Base-by-base conservation (phyloP, 768 basidiomycete genomes). In the Boletus patriciae region DNA sequence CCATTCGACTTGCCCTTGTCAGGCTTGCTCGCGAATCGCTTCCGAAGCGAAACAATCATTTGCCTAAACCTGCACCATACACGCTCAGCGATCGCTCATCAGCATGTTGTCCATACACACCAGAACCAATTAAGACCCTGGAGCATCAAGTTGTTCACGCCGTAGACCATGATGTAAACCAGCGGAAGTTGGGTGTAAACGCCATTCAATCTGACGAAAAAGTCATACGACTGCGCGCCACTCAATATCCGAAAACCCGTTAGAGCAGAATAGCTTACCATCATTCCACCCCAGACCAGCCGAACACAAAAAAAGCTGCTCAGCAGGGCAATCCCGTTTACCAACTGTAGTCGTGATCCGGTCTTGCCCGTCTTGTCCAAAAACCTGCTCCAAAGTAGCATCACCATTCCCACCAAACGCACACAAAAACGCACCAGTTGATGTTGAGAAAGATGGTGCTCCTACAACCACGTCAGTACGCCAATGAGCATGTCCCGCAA, bases 401-500 rank as follows among this genome's bases (percentile, higher is more conserved):
- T 43, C 48, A 46, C 33, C 13, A 12, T 27, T 25, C 46, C 37
- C 27, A 19, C 34, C 7, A 9, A 29, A 29, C 34, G 9, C 10
- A 41, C 42, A 16, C 19, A 15, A 31, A 19, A 50, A 69, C 77
- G 58, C 62, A 92, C 92, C 92, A 94, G 60, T 94, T 91, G 52
- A 90, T 83, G 64, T 96, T 90, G 59, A 96, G 76, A 73, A 95
- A 93, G 55, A 93, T 82, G 0, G 93, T 95, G 74, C 86, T 89
- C 74, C 85, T 86, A 57, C 18, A 43, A 34, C 36, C 42, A 45
- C 7, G 19, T 63, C 34, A 63, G 55, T 37, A 52, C 31, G 33
- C 18, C 42, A 11, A 62, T 15, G 23, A 34, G 13, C 12, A 42
- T 18, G 23, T 42, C 11, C 31, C 25, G 46, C 21, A 21, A 37